A percentile compares a stretch with the other conserved stretches of the same genome.
Evolutionary conservation across 768 basidiomycete species (phyloP).

Genomic region (Sutorius australiensis): DNA sequence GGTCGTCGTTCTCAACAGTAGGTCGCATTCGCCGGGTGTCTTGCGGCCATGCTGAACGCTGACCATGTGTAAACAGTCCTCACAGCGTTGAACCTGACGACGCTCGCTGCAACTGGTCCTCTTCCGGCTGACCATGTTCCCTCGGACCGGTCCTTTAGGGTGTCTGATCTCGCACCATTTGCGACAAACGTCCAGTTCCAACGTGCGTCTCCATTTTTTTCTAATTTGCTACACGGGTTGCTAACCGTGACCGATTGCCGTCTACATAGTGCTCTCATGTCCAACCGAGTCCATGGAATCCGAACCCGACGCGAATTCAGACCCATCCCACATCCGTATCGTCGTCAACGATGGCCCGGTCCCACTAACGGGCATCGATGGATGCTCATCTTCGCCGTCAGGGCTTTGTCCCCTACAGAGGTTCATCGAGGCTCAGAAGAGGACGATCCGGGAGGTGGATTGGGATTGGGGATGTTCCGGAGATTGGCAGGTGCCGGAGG

Average conservation of each 20-base stretch:
- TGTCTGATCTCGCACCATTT: constrained; percentile 79
- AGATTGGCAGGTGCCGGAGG: constrained; percentile 68
- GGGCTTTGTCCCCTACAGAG: constrained; percentile 74
- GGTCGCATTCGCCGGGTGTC: constrained; percentile 15
- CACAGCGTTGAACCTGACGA: constrained; percentile 80
- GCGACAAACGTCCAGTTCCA: constrained; percentile 89
- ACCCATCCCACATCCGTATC: constrained; percentile 62
- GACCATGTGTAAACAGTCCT: constrained; percentile 46
- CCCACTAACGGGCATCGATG: constrained; percentile 72
- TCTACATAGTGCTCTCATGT: constrained; percentile 59
- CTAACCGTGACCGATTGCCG: not conserved
- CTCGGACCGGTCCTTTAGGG: constrained; percentile 59
- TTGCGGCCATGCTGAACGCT: not conserved
- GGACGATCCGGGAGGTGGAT: constrained; percentile 61
- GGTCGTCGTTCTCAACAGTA: constrained; percentile 84
- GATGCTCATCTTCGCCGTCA: constrained; percentile 55
- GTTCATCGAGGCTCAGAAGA: constrained; percentile 68
- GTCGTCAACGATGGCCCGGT: constrained; percentile 87
- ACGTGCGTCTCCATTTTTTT: constrained; percentile 41
- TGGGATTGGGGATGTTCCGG: constrained; percentile 76
- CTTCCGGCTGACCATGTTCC: constrained; percentile 73
- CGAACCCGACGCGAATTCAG: constrained; percentile 25
- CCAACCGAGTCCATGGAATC: constrained; percentile 3
- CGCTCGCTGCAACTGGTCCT: constrained; percentile 67
- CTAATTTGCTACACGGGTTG: too few relatives aligned